phyloP scores from a whole-genome alignment of 441 rosid species.

The Erysimum cheiri region DNA sequence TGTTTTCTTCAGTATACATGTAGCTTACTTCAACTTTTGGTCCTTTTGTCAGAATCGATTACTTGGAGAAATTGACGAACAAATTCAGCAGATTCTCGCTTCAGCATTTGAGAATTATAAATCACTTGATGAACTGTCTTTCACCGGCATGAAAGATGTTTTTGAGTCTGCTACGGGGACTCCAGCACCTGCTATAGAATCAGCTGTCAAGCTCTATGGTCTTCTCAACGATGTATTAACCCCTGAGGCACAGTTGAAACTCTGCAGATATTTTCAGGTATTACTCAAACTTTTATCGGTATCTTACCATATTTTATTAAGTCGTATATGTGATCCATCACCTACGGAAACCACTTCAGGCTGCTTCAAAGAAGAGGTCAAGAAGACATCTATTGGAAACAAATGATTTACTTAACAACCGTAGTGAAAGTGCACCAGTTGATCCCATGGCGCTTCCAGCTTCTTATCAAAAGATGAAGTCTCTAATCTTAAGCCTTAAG shows the following conservation, averaged over 20 bases:
- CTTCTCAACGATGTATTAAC: conserved; percentile 83
- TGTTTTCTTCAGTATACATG: conserved; percentile 20
- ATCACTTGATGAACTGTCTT: conserved; percentile 71
- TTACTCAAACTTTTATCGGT: conserved; percentile 8
- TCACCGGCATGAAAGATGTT: conserved; percentile 76
- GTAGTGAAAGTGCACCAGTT: conserved; percentile 50
- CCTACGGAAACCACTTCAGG: conserved; percentile 51
- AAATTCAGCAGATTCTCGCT: conserved; percentile 74
- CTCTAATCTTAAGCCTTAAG: conserved; percentile 61
- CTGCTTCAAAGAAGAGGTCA: conserved; percentile 88
- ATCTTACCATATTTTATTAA: conserved; percentile 2
- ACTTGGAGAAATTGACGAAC: conserved; percentile 86
- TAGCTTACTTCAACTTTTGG: conserved; percentile 33
- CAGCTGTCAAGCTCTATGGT: conserved; percentile 83
- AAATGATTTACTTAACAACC: conserved; percentile 66
- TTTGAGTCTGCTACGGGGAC: conserved; percentile 74
- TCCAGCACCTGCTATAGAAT: conserved; percentile 79
- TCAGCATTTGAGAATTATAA: conserved; percentile 85
- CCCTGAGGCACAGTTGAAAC: conserved; percentile 81
- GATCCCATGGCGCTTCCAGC: conserved; percentile 60
- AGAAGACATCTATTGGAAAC: conserved; percentile 72
- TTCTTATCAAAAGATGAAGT: conserved; percentile 83
- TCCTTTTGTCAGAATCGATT: conserved; percentile 76
- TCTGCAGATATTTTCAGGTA: conserved; percentile 93
- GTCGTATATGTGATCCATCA: conserved; percentile 22